These are phyloP conservation scores for Periconia sp. DNA, from an alignment of 2,329 filamentous ascomycete species.

Conservation along the genomic window DNA sequence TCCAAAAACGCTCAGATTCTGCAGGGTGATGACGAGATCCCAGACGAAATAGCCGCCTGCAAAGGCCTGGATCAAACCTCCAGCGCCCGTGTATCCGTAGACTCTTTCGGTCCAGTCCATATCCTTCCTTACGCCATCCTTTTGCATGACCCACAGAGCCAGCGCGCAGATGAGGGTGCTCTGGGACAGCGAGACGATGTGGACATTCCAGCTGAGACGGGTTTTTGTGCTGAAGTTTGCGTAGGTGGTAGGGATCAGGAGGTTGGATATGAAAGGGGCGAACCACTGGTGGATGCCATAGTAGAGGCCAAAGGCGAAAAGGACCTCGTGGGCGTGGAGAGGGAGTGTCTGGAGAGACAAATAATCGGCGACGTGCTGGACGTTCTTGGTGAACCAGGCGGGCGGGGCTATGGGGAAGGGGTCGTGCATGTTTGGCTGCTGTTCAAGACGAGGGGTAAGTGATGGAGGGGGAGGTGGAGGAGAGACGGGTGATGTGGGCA, in stretches of 20 bases:
- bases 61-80: slow-evolving; percentile 73
- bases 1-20: slow-evolving; percentile 72
- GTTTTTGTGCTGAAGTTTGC: slow-evolving; percentile 62
- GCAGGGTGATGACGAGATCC: slow-evolving; percentile 72
- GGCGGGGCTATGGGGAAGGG: slow-evolving; percentile 67
- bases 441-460: background rate
- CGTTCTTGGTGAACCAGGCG: slow-evolving; percentile 55
- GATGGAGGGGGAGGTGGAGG: background rate
- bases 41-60: slow-evolving; percentile 83
- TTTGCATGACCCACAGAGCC: slow-evolving; percentile 71
- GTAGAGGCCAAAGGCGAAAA: slow-evolving; percentile 68
- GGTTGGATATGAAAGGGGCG: slow-evolving; percentile 66
- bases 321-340: slow-evolving; percentile 75
- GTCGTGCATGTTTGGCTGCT: slow-evolving; percentile 62
- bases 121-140: slow-evolving; percentile 65
- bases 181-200: slow-evolving; percentile 82
- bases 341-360: slow-evolving; percentile 67
- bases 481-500: background rate
- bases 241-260: slow-evolving; percentile 67
- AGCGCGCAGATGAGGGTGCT: slow-evolving; percentile 70
- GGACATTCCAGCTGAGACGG: slow-evolving; percentile 80
- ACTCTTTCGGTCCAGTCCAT: slow-evolving; percentile 71
- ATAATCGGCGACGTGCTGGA: slow-evolving; percentile 66
- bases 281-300: slow-evolving; percentile 66
- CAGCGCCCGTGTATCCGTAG: slow-evolving; percentile 75